These are phyloP conservation scores for Colletotrichum sp. DNA, from an alignment of 2,329 filamentous ascomycete species.

Conservation along the genomic window DNA sequence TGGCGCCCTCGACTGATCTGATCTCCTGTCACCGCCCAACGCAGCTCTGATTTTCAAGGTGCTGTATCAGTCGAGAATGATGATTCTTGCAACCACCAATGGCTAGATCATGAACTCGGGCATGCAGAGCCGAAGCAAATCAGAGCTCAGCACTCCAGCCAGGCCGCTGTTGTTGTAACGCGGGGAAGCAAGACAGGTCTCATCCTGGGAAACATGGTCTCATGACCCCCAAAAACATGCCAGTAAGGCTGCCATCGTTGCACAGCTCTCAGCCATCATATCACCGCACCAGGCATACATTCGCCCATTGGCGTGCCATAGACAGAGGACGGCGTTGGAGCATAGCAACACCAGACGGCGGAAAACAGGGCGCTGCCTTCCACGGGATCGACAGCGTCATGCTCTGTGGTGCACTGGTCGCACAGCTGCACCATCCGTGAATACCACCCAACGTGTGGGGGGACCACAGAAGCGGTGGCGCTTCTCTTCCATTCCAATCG, in stretches of 20 bases:
- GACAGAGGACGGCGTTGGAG: background rate
- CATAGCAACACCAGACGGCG: background rate
- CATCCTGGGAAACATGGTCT: background rate
- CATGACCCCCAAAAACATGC: constrained; percentile 6
- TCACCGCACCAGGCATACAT: background rate
- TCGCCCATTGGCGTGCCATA: background rate
- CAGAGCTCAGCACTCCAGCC: background rate
- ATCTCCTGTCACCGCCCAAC: background rate
- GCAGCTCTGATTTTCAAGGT: background rate
- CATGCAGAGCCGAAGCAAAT: background rate
- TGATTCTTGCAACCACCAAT: background rate
- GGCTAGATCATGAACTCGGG: background rate
- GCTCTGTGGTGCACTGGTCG: background rate
- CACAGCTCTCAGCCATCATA: background rate
- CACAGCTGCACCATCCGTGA: background rate
- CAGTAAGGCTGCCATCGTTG: constrained; percentile 2
- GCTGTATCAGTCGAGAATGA: constrained; percentile 8
- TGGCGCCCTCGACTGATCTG: background rate
- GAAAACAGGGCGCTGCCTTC: background rate
- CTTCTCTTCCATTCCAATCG: background rate
- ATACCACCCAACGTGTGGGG: constrained; percentile 1
- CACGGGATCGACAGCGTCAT: constrained; percentile 5
- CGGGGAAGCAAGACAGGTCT: constrained; percentile 1
- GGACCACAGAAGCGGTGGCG: constrained; percentile 5
- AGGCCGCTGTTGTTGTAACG: background rate